These are phyloP conservation scores for Hordeum marinum DNA, from an alignment of 176 grass and related monocot species.

Conservation along the genomic window DNA sequence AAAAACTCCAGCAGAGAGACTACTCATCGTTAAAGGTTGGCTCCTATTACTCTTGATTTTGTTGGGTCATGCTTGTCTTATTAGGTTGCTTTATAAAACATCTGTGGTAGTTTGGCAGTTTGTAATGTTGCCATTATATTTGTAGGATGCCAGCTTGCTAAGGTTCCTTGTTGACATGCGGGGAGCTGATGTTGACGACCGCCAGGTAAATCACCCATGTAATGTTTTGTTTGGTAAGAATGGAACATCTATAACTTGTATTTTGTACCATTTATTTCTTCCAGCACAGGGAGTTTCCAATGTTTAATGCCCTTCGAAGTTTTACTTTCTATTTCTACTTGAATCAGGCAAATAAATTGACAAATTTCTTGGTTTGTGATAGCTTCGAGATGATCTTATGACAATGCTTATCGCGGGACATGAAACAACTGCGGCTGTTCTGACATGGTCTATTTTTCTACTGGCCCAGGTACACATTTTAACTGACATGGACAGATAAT, in stretches of 20 bases:
- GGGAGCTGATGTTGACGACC: constrained; percentile 87
- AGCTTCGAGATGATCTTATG: constrained; percentile 98
- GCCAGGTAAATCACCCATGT: constrained; percentile 54
- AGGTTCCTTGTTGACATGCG: constrained; percentile 98
- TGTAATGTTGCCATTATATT: constrained; percentile 5
- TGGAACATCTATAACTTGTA: neutral
- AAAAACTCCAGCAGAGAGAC: constrained; percentile 96
- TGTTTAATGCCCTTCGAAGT: neutral
- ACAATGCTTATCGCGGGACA: constrained; percentile 99
- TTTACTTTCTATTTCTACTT: neutral
- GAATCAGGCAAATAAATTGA: constrained; percentile 16
- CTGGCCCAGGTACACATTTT: constrained; percentile 65
- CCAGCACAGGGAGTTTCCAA: neutral
- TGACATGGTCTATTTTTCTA: constrained; percentile 90
- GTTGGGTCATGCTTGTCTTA: constrained; percentile 9
- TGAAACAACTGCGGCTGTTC: constrained; percentile 97
- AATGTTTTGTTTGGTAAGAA: neutral
- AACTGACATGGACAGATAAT: neutral
- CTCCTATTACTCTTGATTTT: constrained; percentile 4
- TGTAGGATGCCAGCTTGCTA: constrained; percentile 88
- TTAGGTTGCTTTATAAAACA: neutral
- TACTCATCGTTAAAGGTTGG: constrained; percentile 90
- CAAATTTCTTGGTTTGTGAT: constrained; percentile 20
- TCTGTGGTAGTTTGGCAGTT: neutral
- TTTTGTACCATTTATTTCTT: neutral